Percentiles rank a stretch among this genome's conserved stretches.
Conservation (phyloP, 768 basidiomycete genomes). For the Nevesoporus exiguus region DNA sequence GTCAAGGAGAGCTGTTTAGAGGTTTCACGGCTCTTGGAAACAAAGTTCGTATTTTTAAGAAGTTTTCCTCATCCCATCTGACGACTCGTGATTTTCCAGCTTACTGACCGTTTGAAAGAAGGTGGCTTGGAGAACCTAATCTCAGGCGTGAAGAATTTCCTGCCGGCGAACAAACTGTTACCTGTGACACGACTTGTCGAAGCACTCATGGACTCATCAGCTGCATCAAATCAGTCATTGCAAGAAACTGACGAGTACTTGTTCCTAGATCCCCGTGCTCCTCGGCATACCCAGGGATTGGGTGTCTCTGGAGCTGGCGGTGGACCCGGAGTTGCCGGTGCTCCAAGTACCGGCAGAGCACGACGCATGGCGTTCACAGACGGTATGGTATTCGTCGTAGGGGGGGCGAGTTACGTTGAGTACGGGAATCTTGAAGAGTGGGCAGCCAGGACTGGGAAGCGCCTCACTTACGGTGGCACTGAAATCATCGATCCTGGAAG, state of each 20-base stretch:
- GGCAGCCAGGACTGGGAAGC: conserved; percentile 77
- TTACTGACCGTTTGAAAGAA: conserved; percentile 90
- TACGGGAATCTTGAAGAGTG: conserved; percentile 96
- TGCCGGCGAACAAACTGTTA: conserved; percentile 91
- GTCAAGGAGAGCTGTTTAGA: conserved; percentile 84
- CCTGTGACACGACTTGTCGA: conserved; percentile 91
- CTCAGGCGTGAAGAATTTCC: conserved; percentile 96
- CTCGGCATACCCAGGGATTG: conserved; percentile 50
- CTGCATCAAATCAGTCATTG: conserved; percentile 90
- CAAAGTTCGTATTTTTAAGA: conserved; percentile 50
- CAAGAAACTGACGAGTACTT: conserved; percentile 96
- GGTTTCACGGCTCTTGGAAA: conserved; percentile 92
- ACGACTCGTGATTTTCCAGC: conserved; percentile 41
- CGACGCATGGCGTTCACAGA: conserved; percentile 79
- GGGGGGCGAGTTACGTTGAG: conserved; percentile 96
- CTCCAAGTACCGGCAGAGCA: conserved; percentile 37
- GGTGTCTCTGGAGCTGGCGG: conserved; percentile 46
- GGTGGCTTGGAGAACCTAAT: conserved; percentile 96
- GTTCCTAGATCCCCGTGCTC: conserved; percentile 87
- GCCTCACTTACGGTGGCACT: conserved; percentile 92
- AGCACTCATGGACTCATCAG: conserved; percentile 95
- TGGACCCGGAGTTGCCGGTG: conserved; percentile 39
- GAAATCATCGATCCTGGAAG: conserved; percentile 89
- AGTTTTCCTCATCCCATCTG: neutral
- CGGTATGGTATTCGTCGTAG: conserved; percentile 90